Conservation (phyloP, 164 flowering plant genomes). For the Liriodendron chinense region DNA sequence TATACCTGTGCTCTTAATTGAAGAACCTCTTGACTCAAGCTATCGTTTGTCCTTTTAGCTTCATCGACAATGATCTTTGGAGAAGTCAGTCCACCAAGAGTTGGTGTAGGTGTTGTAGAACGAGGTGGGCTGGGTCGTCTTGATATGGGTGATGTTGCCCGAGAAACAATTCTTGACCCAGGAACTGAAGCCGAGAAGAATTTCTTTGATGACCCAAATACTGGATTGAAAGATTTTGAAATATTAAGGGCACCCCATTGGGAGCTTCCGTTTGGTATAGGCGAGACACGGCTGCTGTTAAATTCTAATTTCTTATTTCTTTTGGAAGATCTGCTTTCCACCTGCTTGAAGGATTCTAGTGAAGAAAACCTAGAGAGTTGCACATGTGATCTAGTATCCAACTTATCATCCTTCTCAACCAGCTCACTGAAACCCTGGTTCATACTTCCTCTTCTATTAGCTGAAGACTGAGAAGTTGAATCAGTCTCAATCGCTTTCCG, state of each 20-base stretch:
- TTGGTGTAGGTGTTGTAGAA: slow-evolving; percentile 95
- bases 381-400: slow-evolving; percentile 59
- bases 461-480: slow-evolving; percentile 58
- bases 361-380: slow-evolving; percentile 76
- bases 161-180: slow-evolving; percentile 94
- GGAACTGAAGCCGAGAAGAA: slow-evolving; percentile 98
- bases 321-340: slow-evolving; percentile 64
- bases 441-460: slow-evolving; percentile 65
- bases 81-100: slow-evolving; percentile 76
- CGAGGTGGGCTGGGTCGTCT: slow-evolving; percentile 96
- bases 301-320: slow-evolving; percentile 85
- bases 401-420: slow-evolving; percentile 68
- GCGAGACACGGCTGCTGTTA: slow-evolving; percentile 93
- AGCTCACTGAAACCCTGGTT: slow-evolving; percentile 52
- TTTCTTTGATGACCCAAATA: slow-evolving; percentile 93
- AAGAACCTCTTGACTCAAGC: slow-evolving; percentile 74
- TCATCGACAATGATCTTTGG: slow-evolving; percentile 76
- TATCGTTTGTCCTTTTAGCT: slow-evolving; percentile 66
- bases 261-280: slow-evolving; percentile 76
- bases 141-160: slow-evolving; percentile 97
- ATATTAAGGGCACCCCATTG: slow-evolving; percentile 81
- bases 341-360: slow-evolving; percentile 73
- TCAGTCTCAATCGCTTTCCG: slow-evolving; percentile 71
- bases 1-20: slow-evolving; percentile 80
- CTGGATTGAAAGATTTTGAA: slow-evolving; percentile 86